Conservation (phyloP, 1,284 basidiomycete genomes). For the Irpex sp. region DNA sequence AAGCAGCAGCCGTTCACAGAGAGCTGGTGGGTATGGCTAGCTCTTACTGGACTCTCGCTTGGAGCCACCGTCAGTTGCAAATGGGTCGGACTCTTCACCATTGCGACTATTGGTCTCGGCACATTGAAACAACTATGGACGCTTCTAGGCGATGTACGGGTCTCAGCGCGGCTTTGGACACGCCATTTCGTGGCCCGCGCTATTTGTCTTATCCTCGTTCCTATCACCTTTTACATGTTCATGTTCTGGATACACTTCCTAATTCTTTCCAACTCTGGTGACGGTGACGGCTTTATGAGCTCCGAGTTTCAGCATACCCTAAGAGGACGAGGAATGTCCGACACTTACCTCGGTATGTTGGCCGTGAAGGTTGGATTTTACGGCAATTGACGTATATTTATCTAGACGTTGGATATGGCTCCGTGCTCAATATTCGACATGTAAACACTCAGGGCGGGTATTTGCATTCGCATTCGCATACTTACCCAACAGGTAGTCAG, state of each 20-base stretch:
- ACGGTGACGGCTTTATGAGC: slow-evolving; percentile 99
- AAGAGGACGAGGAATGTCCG: slow-evolving; percentile 85
- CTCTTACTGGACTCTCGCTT: slow-evolving; percentile 84
- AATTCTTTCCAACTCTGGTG: slow-evolving; percentile 86
- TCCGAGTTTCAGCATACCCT: slow-evolving; percentile 98
- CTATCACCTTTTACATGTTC: slow-evolving; percentile 87
- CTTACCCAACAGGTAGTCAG: slow-evolving; percentile 84
- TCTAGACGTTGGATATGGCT: slow-evolving; percentile 84
- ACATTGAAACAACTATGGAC: slow-evolving; percentile 90
- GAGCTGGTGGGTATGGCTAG: slow-evolving; percentile 91
- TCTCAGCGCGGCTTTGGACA: slow-evolving; percentile 73
- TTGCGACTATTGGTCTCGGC: slow-evolving; percentile 87
- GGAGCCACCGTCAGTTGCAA: slow-evolving; percentile 94
- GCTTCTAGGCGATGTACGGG: slow-evolving; percentile 83
- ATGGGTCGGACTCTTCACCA: slow-evolving; percentile 99
- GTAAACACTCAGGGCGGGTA: slow-evolving; percentile 97
- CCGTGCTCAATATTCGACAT: slow-evolving; percentile 82
- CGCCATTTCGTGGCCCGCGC: slow-evolving; percentile 89
- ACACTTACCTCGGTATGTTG: slow-evolving; percentile 81
- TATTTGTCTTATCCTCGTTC: slow-evolving; percentile 84
- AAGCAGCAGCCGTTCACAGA: slow-evolving; percentile 77
- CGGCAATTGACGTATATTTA: slow-evolving; percentile 40
- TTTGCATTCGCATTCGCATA: slow-evolving; percentile 90
- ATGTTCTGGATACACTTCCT: slow-evolving; percentile 96
- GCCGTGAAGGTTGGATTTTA: background rate